Evolutionary conservation across 2,329 filamentous ascomycete species (phyloP).

Genomic region (Pseudogymnoascus sp.): DNA sequence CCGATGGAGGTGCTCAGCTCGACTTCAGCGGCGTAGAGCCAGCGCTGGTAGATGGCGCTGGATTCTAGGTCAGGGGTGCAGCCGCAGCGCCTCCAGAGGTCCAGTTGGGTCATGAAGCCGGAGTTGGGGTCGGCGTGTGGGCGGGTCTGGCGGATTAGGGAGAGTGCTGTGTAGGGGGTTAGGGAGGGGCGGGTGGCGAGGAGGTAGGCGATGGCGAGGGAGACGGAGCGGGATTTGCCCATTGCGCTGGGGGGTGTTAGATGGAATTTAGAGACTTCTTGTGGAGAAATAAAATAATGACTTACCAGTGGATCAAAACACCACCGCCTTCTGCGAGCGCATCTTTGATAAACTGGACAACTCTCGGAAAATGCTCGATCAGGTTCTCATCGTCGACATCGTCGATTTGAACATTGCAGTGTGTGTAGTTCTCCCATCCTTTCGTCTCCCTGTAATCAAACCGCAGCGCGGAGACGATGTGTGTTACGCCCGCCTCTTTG

Average conservation of each 20-base stretch:
- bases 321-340: constrained; percentile 56
- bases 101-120: constrained; percentile 84
- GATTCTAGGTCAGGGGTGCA: constrained; percentile 62
- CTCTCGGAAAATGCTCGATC: constrained; percentile 68
- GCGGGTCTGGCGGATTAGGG: constrained; percentile 60
- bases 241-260: constrained; percentile 60
- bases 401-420: constrained; percentile 76
- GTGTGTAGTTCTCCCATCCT: constrained; percentile 54
- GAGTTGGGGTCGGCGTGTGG: constrained; percentile 81
- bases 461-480: constrained; percentile 77
- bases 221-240: constrained; percentile 89
- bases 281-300: constrained; percentile 21
- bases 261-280: background rate
- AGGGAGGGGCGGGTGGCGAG: constrained; percentile 57
- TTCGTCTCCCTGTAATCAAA: constrained; percentile 49
- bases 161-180: constrained; percentile 49
- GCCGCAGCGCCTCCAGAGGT: constrained; percentile 81
- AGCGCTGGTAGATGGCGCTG: constrained; percentile 73
- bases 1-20: constrained; percentile 63
- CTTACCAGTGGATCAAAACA: constrained; percentile 66
- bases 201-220: constrained; percentile 76
- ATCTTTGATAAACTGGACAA: constrained; percentile 75
- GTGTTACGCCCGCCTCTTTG: constrained; percentile 69
- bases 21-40: constrained; percentile 60
- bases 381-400: constrained; percentile 87